A percentile compares a stretch with the other conserved stretches of the same genome.
Evolutionary conservation across 2,329 filamentous ascomycete species (phyloP).

Genomic region (Venturia pyrina): DNA sequence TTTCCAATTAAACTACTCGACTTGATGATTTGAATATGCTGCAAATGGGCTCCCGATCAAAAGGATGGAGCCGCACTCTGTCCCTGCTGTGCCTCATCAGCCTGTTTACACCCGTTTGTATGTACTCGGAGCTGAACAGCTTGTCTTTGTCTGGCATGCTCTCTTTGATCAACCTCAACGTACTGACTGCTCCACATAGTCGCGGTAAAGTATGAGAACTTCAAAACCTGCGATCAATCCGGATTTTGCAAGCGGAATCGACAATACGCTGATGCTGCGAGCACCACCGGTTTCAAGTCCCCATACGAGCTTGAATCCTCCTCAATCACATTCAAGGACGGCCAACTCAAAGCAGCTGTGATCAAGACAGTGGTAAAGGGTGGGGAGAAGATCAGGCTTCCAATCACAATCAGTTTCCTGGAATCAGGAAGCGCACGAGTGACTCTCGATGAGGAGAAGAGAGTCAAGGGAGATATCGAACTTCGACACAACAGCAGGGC

Average conservation of each 20-base stretch:
- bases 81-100: background rate
- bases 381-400: conserved; percentile 64
- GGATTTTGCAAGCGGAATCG: conserved; percentile 97
- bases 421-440: conserved; percentile 82
- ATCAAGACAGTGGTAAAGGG: conserved; percentile 63
- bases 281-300: conserved; percentile 58
- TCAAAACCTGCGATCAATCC: conserved; percentile 92
- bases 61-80: background rate
- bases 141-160: background rate
- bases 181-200: conserved; percentile 38
- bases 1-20: background rate
- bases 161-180: background rate
- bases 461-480: conserved; percentile 79
- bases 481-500: conserved; percentile 74
- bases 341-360: conserved; percentile 69
- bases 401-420: conserved; percentile 78
- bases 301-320: conserved; percentile 70
- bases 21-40: background rate
- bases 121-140: background rate
- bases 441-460: conserved; percentile 81
- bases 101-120: conserved; percentile 4
- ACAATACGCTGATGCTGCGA: conserved; percentile 70
- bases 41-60: background rate
- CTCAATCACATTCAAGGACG: conserved; percentile 66
- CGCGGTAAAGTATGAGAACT: conserved; percentile 88